Evolutionary conservation across 106 monocot species (phyloP), one percentile per base, ranked within the genome.

Genomic region (Cymbidium sinense): DNA sequence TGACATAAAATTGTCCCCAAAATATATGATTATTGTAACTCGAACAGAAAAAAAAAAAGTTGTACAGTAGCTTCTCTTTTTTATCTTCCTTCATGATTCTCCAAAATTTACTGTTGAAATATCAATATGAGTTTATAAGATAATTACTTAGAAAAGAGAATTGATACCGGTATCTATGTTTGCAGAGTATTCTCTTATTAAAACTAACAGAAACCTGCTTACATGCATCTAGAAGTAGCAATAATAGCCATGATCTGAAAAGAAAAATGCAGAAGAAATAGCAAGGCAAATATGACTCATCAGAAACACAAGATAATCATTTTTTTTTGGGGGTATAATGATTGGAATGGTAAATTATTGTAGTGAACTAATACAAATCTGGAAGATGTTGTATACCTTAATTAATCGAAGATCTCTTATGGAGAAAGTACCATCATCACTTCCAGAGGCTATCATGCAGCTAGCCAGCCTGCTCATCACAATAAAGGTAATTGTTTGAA

Each of bases 361-460:
- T 17, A 19, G 51, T 51, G 2, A 51, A 51, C 51, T 51, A 17
- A 19, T 51, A 23, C 58, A 31, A 67, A 67, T 13, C 67, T 67
- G 41, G 12, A 2, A 79, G 23, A 54, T 33, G 5, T 8, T 19
- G 12, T 18, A n/a, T n/a, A 96, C 96, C 91, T 96, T 88, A 75
- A 94, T 84, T 43, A 88, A 84, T 85, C 96, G 86, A 84, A 98
- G 96, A 85, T 98, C 96, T 34, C 86, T 88, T 50, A 98, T 88
- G 13, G 96, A 94, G 81, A 94, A 90, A 37, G 82, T 80, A 31
- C 94, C 98, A 80, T 99, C 94, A 81, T 99, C 98, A 84, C 98
- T 87, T 71, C 98, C 98, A 77, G 98, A 99, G 20, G 94, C 98
- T 77, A 98, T 85, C 94, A 98, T 92, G 79, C 89, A 92, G 76